Percentiles rank a stretch among this genome's conserved stretches.
phyloP scores from a whole-genome alignment of 106 monocot genomes.

The Xerophyta viscosa region DNA sequence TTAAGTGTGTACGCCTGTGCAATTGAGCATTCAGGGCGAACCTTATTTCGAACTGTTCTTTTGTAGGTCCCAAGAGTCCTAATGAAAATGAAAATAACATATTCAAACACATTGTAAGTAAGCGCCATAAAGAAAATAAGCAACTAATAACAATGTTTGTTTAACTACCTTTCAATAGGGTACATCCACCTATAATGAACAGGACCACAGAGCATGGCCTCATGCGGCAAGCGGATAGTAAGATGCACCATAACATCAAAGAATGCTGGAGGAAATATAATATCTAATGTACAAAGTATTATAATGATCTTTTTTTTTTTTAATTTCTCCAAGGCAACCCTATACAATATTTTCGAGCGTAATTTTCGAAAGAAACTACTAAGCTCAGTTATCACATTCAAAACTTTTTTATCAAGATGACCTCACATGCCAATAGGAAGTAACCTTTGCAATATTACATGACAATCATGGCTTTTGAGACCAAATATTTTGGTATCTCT shows the following conservation, averaged over 20 bases:
- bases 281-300: not conserved
- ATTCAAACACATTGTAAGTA: no score
- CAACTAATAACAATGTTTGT: not conserved
- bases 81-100: not conserved
- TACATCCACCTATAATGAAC: not conserved
- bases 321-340: not conserved
- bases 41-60: not conserved
- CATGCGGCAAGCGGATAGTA: not conserved
- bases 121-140: not conserved
- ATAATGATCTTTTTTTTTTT: not conserved
- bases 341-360: not conserved
- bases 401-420: not conserved
- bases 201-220: not conserved
- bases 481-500: constrained; percentile 1
- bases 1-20: not conserved
- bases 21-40: not conserved
- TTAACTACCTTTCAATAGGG: not conserved
- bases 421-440: constrained; percentile 4
- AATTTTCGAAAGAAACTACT: constrained; percentile 9
- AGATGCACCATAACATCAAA: not conserved
- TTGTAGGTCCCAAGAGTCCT: not conserved
- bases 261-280: not conserved
- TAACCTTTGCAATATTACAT: constrained; percentile 1
- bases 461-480: constrained; percentile 13
- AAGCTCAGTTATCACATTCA: constrained; percentile 1